Evolutionary conservation across 805 yeast genomes (phyloP).

Genomic region (Myxozyma mucilagina): DNA sequence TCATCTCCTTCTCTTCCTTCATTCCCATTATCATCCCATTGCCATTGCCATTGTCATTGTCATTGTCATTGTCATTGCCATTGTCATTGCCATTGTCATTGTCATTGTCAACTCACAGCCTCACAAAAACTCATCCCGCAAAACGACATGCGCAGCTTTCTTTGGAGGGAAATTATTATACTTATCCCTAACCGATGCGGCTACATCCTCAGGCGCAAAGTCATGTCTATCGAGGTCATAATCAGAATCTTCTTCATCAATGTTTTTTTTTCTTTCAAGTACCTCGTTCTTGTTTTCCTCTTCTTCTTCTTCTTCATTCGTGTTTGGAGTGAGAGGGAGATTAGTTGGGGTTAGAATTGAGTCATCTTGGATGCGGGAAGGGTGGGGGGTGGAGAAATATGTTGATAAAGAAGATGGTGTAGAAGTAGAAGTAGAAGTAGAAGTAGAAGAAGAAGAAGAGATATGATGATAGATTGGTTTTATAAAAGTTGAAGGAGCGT

Average conservation of each 20-base stretch:
- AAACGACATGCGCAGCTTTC: background rate
- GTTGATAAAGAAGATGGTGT: too few species aligned
- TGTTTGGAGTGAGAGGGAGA: background rate
- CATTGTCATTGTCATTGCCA: too few species aligned
- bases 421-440: background rate
- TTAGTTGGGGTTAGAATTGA: background rate
- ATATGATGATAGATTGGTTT: conserved; percentile 12
- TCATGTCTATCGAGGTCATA: background rate
- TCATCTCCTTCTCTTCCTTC: too few species aligned
- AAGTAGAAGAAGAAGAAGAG: background rate
- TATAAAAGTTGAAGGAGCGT: conserved; percentile 14
- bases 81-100: too few species aligned
- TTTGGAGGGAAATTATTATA: conserved; percentile 6
- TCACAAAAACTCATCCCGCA: background rate
- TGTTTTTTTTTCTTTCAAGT: background rate
- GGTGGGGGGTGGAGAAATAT: background rate
- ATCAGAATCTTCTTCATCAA: background rate
- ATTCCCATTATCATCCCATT: too few species aligned
- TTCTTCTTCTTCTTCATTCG: background rate
- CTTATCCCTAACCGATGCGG: background rate
- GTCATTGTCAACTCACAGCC: background rate
- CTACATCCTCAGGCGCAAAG: background rate
- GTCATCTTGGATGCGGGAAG: background rate
- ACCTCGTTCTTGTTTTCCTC: background rate
- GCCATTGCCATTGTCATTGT: too few species aligned